Evolutionary conservation across 805 yeast genomes (phyloP).

Genomic region (Nematodospora valgi): DNA sequence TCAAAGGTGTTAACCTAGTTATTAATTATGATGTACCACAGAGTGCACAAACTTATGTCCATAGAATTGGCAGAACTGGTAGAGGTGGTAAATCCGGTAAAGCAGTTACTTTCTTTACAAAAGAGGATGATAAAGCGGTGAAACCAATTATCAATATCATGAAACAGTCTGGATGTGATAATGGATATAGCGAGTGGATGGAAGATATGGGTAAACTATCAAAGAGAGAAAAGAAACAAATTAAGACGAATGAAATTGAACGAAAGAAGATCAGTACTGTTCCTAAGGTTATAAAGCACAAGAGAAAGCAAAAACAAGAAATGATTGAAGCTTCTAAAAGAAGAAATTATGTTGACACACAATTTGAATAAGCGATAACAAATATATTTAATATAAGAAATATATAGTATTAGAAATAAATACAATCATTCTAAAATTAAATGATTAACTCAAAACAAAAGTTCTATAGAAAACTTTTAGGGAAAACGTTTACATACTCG

Average conservation of each 20-base stretch:
- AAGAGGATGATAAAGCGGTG: slow-evolving; percentile 73
- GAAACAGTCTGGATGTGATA: slow-evolving; percentile 81
- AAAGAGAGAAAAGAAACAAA: slow-evolving; percentile 56
- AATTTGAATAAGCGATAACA: not conserved
- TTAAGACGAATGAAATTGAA: slow-evolving; percentile 56
- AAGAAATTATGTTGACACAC: slow-evolving; percentile 34
- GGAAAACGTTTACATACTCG: too few relatives aligned
- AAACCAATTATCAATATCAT: slow-evolving; percentile 89
- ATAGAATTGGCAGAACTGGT: slow-evolving; percentile 98
- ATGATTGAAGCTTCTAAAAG: slow-evolving; percentile 77
- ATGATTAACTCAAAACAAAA: too few relatives aligned
- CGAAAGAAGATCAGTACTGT: slow-evolving; percentile 83
- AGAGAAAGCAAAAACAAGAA: slow-evolving; percentile 58
- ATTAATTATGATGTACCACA: slow-evolving; percentile 96
- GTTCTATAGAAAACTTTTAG: too few relatives aligned
- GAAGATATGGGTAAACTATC: slow-evolving; percentile 61
- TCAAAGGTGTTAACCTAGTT: slow-evolving; percentile 90
- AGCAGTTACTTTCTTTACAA: slow-evolving; percentile 91
- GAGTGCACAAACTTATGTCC: slow-evolving; percentile 91
- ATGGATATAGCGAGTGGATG: slow-evolving; percentile 78
- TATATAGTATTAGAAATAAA: not conserved
- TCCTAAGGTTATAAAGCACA: slow-evolving; percentile 62
- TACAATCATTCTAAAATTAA: not conserved
- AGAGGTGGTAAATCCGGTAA: slow-evolving; percentile 86
- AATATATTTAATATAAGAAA: not conserved